These are phyloP conservation scores for Populus davidiana DNA, from an alignment of 345 rosid species.

Conservation along the genomic window DNA sequence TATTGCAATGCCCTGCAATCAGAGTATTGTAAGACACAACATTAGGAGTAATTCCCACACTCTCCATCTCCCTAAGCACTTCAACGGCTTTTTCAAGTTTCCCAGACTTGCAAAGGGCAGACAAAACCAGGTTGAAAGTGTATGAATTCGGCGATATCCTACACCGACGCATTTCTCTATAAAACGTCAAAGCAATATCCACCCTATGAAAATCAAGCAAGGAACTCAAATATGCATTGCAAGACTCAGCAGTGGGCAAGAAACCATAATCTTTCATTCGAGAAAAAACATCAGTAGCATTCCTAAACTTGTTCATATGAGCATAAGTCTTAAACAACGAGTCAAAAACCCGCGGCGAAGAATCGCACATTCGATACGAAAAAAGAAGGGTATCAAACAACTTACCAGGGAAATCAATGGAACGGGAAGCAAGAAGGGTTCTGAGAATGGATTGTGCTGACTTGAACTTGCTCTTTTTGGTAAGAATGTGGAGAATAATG, in stretches of 20 bases:
- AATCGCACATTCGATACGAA: slow-evolving; percentile 67
- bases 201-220: slow-evolving; percentile 48
- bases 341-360: slow-evolving; percentile 77
- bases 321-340: slow-evolving; percentile 63
- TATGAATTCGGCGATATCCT: slow-evolving; percentile 73
- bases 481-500: slow-evolving; percentile 61
- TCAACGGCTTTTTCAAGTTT: slow-evolving; percentile 61
- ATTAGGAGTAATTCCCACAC: slow-evolving; percentile 48
- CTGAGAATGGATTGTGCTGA: slow-evolving; percentile 61
- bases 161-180: slow-evolving; percentile 57
- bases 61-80: slow-evolving; percentile 52
- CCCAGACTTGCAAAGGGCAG: slow-evolving; percentile 56
- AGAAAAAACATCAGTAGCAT: slow-evolving; percentile 53
- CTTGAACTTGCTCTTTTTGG: slow-evolving; percentile 64
- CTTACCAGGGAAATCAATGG: slow-evolving; percentile 41
- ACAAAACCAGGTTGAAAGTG: slow-evolving; percentile 69
- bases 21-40: slow-evolving; percentile 60
- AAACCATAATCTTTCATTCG: slow-evolving; percentile 71
- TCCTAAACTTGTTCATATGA: slow-evolving; percentile 65
- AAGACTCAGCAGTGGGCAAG: slow-evolving; percentile 64
- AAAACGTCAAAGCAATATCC: slow-evolving; percentile 62
- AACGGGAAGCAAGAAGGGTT: slow-evolving; percentile 25
- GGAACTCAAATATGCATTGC: slow-evolving; percentile 78
- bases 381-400: slow-evolving; percentile 58
- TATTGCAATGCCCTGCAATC: slow-evolving; percentile 64